Conservation (phyloP, 2,329 filamentous ascomycete genomes). For the Colletotrichum spaethianum region DNA sequence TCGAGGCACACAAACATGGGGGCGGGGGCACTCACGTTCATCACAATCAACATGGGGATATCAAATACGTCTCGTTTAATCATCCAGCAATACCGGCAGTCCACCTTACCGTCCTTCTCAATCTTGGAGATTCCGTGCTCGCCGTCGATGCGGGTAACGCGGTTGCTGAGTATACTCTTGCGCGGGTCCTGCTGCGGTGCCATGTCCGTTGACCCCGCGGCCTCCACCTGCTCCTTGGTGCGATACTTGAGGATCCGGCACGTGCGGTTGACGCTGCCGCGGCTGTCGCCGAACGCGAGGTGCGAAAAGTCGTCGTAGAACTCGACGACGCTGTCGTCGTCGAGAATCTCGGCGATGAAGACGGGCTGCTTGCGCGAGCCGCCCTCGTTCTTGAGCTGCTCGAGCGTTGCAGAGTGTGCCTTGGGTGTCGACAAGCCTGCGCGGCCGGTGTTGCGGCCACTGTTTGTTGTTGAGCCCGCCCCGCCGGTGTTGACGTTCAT, state of each 20-base stretch:
- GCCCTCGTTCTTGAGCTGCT: conserved; percentile 56
- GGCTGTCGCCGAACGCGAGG: conserved; percentile 91
- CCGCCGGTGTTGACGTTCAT: conserved; percentile 85
- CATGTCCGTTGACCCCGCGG: conserved; percentile 43
- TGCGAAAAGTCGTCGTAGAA: conserved; percentile 97
- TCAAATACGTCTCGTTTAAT: conserved; percentile 98
- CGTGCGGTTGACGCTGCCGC: conserved; percentile 85
- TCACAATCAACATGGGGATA: conserved; percentile 98
- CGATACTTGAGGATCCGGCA: conserved; percentile 94
- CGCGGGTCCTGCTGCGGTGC: conserved; percentile 62
- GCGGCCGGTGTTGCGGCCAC: conserved; percentile 58
- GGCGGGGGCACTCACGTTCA: conserved; percentile 81
- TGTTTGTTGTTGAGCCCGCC: conserved; percentile 59
- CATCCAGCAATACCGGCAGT: conserved; percentile 97
- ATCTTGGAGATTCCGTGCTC: conserved; percentile 86
- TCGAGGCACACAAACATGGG: not conserved
- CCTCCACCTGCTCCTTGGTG: conserved; percentile 73
- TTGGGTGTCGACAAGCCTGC: conserved; percentile 66
- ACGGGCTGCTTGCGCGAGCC: conserved; percentile 78
- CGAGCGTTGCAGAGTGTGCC: conserved; percentile 60
- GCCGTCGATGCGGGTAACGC: conserved; percentile 75
- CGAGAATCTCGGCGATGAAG: conserved; percentile 91
- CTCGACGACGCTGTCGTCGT: conserved; percentile 92
- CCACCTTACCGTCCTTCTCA: conserved; percentile 90
- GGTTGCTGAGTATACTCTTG: conserved; percentile 68